These are phyloP conservation scores for Diaporthe aspalathi DNA, from an alignment of 2,329 filamentous ascomycete genomes.

Conservation along the genomic window DNA sequence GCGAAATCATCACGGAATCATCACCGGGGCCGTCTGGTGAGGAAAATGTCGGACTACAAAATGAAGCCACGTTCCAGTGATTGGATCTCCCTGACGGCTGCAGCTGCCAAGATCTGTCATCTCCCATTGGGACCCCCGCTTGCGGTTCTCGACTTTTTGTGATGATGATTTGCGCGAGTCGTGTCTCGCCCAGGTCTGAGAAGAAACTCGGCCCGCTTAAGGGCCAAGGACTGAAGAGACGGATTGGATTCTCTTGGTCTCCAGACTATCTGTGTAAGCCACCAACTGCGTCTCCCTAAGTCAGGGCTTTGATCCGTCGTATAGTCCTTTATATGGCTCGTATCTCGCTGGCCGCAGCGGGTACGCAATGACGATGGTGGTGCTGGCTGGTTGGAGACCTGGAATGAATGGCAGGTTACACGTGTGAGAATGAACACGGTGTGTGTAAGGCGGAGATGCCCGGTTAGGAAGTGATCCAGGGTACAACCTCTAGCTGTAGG, in stretches of 20 bases:
- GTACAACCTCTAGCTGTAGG: too few species aligned
- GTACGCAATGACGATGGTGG: neutral
- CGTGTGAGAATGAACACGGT: constrained; percentile 18
- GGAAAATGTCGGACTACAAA: constrained; percentile 21
- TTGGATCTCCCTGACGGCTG: constrained; percentile 3
- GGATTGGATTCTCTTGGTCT: neutral
- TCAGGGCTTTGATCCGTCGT: neutral
- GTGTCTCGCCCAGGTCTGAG: constrained; percentile 6
- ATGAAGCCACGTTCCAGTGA: constrained; percentile 22
- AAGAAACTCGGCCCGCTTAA: constrained; percentile 3
- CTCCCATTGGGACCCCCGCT: constrained; percentile 13
- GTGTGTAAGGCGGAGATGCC: constrained; percentile 13
- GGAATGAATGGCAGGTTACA: constrained; percentile 35
- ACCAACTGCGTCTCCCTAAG: constrained; percentile 1
- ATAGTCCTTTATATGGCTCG: neutral
- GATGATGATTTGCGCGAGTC: constrained; percentile 33
- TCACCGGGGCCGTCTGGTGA: constrained; percentile 5
- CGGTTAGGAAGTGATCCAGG: too few species aligned
- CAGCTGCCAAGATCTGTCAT: constrained; percentile 31
- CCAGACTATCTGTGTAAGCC: constrained; percentile 4
- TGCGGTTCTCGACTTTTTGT: constrained; percentile 21
- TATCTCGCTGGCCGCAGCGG: neutral
- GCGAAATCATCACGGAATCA: neutral
- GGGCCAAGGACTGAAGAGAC: neutral
- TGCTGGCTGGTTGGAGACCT: neutral